Base-by-base conservation (phyloP, 1,284 basidiomycete genomes). In the Fomitopsis schrenkii region DNA sequence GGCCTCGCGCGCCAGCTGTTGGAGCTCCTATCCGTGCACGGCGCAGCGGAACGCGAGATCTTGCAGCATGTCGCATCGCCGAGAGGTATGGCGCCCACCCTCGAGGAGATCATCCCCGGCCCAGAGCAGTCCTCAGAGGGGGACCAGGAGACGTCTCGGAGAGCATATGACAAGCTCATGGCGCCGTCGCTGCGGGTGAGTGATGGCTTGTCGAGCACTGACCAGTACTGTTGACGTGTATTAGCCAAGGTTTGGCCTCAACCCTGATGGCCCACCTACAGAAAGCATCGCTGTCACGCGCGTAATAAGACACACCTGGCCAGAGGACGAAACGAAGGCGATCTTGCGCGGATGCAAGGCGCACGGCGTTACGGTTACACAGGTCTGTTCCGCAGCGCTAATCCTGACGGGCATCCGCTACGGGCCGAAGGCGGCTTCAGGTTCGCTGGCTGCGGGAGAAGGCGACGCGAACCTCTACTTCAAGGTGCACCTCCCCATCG, bases 361-460 rank as follows among this genome's bases (percentile, higher is more conserved):
- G 30, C 56, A 57, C 35, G 56, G 56, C 42, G 56, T 57, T 3
- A 57, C 56, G 3, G 56, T 57, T 14, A 57, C 56, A 15, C 56
- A 57, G 42, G 30, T 57, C 22, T 35, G 38, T 12, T 57, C 41
- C 22, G 56, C 56, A 5, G 44, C 44, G 28, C 26, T 57, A 26
- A 44, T 44, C n/a, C 8, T 57, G 19, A 44, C 56, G 3, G 56
- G 42, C 6, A 35, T 46, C 30, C 19, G 26, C 14, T 53, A 35
- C 19, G 50, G 50, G 9, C 50, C 50, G 50, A 33, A 53, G 10
- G 33, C 33, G 17, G 17, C 28, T 2, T 10, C 33, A 28, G 50
- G 17, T 10, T 19, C 50, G 50, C 12, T 4, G 9, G 38, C 38
- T 3, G 9, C 8, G 38, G 38, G 14, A 8, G 33, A 53, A 26